These are phyloP conservation scores for Hypoxylon sp. DNA, from an alignment of 2,329 filamentous ascomycete species.

Conservation along the genomic window DNA sequence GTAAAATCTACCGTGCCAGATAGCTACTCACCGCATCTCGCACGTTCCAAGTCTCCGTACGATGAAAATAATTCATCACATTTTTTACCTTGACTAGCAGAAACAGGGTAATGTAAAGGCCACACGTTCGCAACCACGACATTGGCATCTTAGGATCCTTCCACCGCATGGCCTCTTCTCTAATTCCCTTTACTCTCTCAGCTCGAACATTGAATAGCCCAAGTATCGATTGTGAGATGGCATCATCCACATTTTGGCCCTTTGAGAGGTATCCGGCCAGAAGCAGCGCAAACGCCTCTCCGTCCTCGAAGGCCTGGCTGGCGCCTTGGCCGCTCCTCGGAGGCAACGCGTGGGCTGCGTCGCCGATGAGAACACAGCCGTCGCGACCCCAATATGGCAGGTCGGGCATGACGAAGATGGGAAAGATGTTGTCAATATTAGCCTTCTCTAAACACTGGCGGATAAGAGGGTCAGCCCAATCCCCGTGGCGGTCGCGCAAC, in stretches of 20 bases:
- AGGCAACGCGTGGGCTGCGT: conserved; percentile 66
- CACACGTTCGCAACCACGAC: conserved; percentile 25
- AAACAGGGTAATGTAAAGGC: conserved; percentile 29
- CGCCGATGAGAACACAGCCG: conserved; percentile 63
- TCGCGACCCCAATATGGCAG: conserved; percentile 61
- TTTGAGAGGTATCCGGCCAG: conserved; percentile 42
- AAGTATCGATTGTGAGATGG: conserved; percentile 21
- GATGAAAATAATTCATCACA: conserved; percentile 13
- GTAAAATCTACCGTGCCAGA: neutral
- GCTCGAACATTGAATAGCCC: conserved; percentile 26
- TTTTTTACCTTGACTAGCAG: conserved; percentile 18
- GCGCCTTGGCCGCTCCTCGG: conserved; percentile 66
- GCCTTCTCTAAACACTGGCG: conserved; percentile 45
- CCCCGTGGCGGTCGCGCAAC: conserved; percentile 56
- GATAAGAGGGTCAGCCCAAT: conserved; percentile 61
- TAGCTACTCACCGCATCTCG: conserved; percentile 30
- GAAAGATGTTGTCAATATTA: conserved; percentile 59
- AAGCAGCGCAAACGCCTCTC: conserved; percentile 59
- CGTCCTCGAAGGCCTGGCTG: conserved; percentile 67
- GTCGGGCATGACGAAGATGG: conserved; percentile 61
- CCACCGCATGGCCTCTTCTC: conserved; percentile 29
- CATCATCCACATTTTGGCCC: conserved; percentile 9
- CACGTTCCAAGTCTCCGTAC: conserved; percentile 14
- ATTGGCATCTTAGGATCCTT: conserved; percentile 38
- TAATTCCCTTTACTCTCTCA: conserved; percentile 16